Evolutionary conservation across 164 flowering plant genomes (phyloP), one percentile per base, ranked within the genome.

Genomic region (Kalanchoe fedtschenkoi): DNA sequence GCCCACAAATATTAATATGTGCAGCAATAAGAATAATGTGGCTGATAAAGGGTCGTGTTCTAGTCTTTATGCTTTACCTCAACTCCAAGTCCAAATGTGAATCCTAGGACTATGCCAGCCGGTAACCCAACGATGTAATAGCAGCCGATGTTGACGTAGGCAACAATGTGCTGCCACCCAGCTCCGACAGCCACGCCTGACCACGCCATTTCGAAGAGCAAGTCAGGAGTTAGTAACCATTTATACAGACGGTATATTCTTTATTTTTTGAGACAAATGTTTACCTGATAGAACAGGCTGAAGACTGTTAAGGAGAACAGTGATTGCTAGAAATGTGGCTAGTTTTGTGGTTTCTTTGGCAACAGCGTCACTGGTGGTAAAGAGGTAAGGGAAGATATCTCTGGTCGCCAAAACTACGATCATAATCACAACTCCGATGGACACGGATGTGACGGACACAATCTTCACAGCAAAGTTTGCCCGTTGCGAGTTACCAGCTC

Each of bases 181-280:
- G 80, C 72, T 19, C 84, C 84, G 2, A 80, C 77, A 0, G 84
- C 84, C 34, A 80, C 84, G n/a, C 83, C 83, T 79, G 71, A 1
- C n/a, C n/a, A n/a, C 47, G 24, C 33, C 38, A 15, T 29, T 33
- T n/a, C 46, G 5, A 42, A 42, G 21, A 2, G 22, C 28, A 59
- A 34, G 2, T 55, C 32, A 6, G 60, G 17, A 10, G 22, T 10
- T 26, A 39, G 43, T 39, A 42, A 13, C n/a, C n/a, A 42, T 1
- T 42, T 42, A 13, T 2, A 5, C 46, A 42, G 46, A 2, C 14
- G 17, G 1, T 42, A 2, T 2, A 2, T 13, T 15, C 17, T 42
- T 42, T 15, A 5, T 13, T 15, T 42, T 42, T 5, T 42, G 46
- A 1, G n/a, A 42, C 46, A 5, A 13, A 42, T 42, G n/a, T 19